These are phyloP conservation scores for Ophiostoma sp. DNA, from an alignment of 2,329 filamentous ascomycete genomes.

Conservation along the genomic window DNA sequence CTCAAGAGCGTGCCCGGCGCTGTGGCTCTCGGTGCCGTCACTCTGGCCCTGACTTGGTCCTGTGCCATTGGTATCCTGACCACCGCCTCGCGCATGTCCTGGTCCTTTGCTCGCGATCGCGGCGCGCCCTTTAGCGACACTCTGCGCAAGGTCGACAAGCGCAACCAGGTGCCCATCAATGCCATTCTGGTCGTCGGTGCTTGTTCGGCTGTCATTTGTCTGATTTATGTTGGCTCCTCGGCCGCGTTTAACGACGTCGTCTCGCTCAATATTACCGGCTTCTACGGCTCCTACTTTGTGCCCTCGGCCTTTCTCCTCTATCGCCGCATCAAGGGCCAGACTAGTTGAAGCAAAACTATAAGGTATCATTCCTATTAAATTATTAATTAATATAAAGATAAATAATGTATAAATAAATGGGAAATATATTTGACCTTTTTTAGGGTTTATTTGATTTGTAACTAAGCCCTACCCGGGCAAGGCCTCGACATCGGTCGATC, in stretches of 20 bases:
- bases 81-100: slow-evolving; percentile 53
- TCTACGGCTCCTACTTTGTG: slow-evolving; percentile 49
- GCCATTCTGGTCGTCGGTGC: slow-evolving; percentile 14
- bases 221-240: slow-evolving; percentile 23
- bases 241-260: slow-evolving; percentile 23
- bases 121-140: slow-evolving; percentile 39
- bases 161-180: slow-evolving; percentile 42
- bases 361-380: too few species aligned
- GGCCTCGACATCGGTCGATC: not conserved
- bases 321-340: slow-evolving; percentile 42
- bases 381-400: too few species aligned
- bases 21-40: slow-evolving; percentile 49
- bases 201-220: slow-evolving; percentile 3
- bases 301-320: slow-evolving; percentile 46
- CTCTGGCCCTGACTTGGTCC: slow-evolving; percentile 49
- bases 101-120: slow-evolving; percentile 37
- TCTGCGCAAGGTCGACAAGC: slow-evolving; percentile 41
- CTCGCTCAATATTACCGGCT: slow-evolving; percentile 36
- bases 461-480: not conserved
- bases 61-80: slow-evolving; percentile 55
- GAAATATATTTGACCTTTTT: too few species aligned
- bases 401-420: too few species aligned
- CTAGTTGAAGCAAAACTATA: too few species aligned
- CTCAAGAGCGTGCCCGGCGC: slow-evolving; percentile 46
- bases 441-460: too few species aligned